Evolutionary conservation across 768 basidiomycete genomes (phyloP).

Genomic region (Calvatia gigantea): DNA sequence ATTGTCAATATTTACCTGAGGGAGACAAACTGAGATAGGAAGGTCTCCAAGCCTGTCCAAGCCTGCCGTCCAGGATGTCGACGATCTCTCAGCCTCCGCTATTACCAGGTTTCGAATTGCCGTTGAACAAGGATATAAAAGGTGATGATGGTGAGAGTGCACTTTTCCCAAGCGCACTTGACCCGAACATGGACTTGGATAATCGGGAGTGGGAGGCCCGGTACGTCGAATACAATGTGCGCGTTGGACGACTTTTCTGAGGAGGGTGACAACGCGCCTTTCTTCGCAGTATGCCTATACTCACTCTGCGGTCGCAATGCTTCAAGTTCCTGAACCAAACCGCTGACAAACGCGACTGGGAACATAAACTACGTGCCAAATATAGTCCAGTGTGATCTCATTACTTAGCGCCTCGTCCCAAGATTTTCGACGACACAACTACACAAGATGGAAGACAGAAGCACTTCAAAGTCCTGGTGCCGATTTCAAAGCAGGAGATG

Average conservation of each 20-base stretch:
- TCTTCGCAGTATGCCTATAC: conserved; percentile 15
- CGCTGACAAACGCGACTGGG: conserved; percentile 32
- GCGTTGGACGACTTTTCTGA: background rate
- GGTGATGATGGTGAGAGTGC: too few relatives aligned
- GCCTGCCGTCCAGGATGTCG: too few relatives aligned
- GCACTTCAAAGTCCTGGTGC: conserved; percentile 1
- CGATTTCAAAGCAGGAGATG: too few relatives aligned
- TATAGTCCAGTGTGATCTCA: too few relatives aligned
- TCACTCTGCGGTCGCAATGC: conserved; percentile 29
- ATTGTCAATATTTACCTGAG: too few relatives aligned
- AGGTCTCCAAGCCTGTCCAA: too few relatives aligned
- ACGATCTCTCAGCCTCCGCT: background rate
- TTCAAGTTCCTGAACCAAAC: conserved; percentile 31
- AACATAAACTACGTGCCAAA: conserved; percentile 22
- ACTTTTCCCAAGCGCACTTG: conserved; percentile 18
- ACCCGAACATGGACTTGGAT: background rate
- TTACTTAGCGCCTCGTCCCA: background rate
- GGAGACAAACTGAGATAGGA: too few relatives aligned
- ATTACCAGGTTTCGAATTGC: conserved; percentile 26
- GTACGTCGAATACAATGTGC: conserved; percentile 9
- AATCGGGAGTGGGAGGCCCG: background rate
- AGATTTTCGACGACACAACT: conserved; percentile 16
- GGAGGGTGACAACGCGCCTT: too few relatives aligned
- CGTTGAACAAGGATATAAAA: conserved; percentile 20
- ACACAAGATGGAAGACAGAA: conserved; percentile 16